Evolutionary conservation across 331 rosid species (phyloP).

Genomic region (Malus hybrid): DNA sequence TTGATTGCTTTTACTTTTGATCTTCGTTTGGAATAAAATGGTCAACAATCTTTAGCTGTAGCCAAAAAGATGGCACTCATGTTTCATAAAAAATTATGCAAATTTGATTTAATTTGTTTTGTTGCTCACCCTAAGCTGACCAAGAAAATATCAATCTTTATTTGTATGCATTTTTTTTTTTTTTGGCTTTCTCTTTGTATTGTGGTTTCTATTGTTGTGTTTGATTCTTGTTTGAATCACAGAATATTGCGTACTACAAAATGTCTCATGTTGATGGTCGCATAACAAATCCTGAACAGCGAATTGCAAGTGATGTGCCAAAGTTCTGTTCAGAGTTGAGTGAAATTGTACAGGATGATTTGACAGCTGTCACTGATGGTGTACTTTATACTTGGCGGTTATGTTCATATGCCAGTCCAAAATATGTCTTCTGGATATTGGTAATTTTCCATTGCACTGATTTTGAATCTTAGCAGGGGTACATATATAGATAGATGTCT

Average conservation of each 20-base stretch:
- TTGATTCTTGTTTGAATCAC: constrained; percentile 35
- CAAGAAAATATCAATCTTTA: neutral
- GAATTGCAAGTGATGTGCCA: constrained; percentile 95
- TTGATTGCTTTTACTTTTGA: neutral
- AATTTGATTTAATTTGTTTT: neutral
- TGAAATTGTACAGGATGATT: constrained; percentile 96
- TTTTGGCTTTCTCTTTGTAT: neutral
- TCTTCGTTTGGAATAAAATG: neutral
- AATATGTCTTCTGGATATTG: constrained; percentile 95
- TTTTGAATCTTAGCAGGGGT: neutral
- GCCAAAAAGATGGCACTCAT: neutral
- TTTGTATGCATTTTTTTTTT: neutral
- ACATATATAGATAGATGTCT: neutral
- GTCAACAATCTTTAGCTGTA: neutral
- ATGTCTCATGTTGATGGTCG: constrained; percentile 96
- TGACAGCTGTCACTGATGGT: constrained; percentile 88
- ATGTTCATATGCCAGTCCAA: constrained; percentile 98
- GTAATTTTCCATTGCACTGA: constrained; percentile 39
- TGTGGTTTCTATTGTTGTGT: constrained; percentile 3
- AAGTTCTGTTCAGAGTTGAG: constrained; percentile 94
- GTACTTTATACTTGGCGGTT: constrained; percentile 90
- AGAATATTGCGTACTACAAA: constrained; percentile 97
- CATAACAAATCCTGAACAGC: constrained; percentile 86
- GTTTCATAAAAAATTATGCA: neutral
- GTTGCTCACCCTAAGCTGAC: neutral